phyloP scores from a whole-genome alignment of 306 rosid genomes.

The Sechiopsis laciniata region DNA sequence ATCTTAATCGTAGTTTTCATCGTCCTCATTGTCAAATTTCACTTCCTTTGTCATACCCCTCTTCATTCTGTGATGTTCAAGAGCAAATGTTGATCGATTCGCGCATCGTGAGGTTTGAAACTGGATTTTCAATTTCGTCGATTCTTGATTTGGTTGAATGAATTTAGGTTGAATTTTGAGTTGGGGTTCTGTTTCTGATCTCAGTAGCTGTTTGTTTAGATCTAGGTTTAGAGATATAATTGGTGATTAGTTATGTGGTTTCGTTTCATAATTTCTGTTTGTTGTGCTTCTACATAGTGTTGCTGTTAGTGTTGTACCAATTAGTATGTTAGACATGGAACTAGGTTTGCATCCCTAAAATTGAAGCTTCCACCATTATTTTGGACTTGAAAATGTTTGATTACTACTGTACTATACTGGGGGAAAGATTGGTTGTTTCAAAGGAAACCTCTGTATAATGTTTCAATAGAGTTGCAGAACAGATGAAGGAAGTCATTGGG shows the following conservation, averaged over 20 bases:
- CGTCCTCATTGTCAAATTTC: conserved; percentile 62
- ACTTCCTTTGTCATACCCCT: conserved; percentile 75
- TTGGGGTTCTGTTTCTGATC: neutral
- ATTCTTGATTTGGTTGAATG: conserved; percentile 19
- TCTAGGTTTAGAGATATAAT: neutral
- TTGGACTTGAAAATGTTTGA: conserved; percentile 54
- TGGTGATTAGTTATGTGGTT: neutral
- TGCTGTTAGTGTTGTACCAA: conserved; percentile 3
- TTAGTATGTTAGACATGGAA: neutral
- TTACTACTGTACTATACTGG: conserved; percentile 39
- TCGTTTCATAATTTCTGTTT: conserved; percentile 61
- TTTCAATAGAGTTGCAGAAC: conserved; percentile 54
- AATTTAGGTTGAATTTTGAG: conserved; percentile 6
- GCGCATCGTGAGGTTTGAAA: neutral
- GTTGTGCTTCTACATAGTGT: conserved; percentile 18
- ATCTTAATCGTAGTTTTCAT: conserved; percentile 49
- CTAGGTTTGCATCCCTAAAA: neutral
- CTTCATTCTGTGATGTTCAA: conserved; percentile 52
- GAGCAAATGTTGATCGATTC: conserved; percentile 36
- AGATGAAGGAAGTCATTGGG: conserved; percentile 71
- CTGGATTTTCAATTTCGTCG: neutral
- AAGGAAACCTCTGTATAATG: conserved; percentile 60
- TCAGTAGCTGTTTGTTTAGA: neutral
- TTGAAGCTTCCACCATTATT: conserved; percentile 44
- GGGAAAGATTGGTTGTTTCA: conserved; percentile 55